These are phyloP conservation scores for Dendrobium nobile DNA, from an alignment of 106 monocot species.

Conservation along the genomic window DNA sequence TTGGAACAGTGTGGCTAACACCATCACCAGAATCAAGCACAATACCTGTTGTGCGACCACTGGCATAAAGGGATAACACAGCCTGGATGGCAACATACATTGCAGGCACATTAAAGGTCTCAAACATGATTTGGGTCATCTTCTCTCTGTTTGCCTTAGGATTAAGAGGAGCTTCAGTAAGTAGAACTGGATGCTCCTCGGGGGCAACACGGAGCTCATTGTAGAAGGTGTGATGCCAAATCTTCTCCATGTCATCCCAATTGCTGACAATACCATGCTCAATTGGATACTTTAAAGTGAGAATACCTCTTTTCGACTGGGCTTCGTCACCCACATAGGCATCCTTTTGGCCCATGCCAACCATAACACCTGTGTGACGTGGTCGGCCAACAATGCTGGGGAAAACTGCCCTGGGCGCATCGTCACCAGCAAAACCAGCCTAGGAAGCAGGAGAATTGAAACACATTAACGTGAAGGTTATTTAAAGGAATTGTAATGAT, in stretches of 20 bases:
- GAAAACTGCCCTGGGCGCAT: constrained; percentile 18
- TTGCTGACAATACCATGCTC: constrained; percentile 21
- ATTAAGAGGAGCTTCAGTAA: constrained; percentile 17
- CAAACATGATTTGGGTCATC: constrained; percentile 22
- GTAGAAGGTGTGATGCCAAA: constrained; percentile 23
- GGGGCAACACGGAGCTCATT: constrained; percentile 18
- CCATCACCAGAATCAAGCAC: constrained; percentile 30
- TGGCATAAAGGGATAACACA: constrained; percentile 14
- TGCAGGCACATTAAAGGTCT: constrained; percentile 16
- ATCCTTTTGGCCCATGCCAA: constrained; percentile 20
- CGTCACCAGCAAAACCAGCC: constrained; percentile 21
- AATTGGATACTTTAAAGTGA: constrained; percentile 18
- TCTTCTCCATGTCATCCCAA: constrained; percentile 24
- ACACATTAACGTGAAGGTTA: neutral
- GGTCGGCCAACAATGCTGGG: constrained; percentile 18
- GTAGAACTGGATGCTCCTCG: constrained; percentile 12
- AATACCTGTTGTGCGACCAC: constrained; percentile 19
- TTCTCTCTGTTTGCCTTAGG: constrained; percentile 20
- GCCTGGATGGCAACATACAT: constrained; percentile 18
- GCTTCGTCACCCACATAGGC: constrained; percentile 21
- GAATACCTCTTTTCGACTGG: constrained; percentile 19
- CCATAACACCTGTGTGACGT: constrained; percentile 19
- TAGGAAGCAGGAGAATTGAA: neutral
- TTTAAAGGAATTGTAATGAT: neutral
- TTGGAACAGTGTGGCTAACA: constrained; percentile 27